phyloP scores from a whole-genome alignment of 2,329 filamentous ascomycete genomes.

The Beauveria bassiana region DNA sequence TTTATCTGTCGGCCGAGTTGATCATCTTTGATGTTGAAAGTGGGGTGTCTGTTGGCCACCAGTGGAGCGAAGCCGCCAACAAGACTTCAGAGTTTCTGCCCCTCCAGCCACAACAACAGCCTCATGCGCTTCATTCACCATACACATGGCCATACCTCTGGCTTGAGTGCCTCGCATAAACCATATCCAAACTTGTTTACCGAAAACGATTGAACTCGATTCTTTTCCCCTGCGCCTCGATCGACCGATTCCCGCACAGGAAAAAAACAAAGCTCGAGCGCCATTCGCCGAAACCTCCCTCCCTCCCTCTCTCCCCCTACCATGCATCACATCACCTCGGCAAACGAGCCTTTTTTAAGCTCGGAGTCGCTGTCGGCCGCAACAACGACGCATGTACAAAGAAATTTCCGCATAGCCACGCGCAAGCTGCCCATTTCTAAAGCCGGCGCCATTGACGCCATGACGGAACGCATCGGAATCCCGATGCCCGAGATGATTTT shows the following conservation, averaged over 20 bases:
- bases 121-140: no score
- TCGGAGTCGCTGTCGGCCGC: constrained; percentile 42
- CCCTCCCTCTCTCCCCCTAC: constrained; percentile 1
- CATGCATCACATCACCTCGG: constrained; percentile 34
- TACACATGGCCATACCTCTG: no score
- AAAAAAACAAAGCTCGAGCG: not conserved
- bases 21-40: not conserved
- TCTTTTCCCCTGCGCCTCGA: no score
- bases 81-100: not conserved
- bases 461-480: constrained; percentile 73
- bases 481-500: constrained; percentile 98
- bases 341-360: constrained; percentile 48
- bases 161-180: no score
- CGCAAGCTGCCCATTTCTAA: constrained; percentile 95
- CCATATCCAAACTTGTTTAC: no score
- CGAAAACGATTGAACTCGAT: no score
- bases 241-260: not conserved
- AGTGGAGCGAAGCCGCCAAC: no score
- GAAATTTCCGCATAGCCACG: constrained; percentile 66
- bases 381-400: constrained; percentile 50
- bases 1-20: not conserved
- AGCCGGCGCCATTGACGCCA: constrained; percentile 77
- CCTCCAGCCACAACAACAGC: not conserved
- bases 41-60: not conserved
- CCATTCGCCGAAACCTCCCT: not conserved